These are phyloP conservation scores for Rhizomucor pusillus DNA, from an alignment of 371 early-diverging fungal genomes.

Conservation along the genomic window DNA sequence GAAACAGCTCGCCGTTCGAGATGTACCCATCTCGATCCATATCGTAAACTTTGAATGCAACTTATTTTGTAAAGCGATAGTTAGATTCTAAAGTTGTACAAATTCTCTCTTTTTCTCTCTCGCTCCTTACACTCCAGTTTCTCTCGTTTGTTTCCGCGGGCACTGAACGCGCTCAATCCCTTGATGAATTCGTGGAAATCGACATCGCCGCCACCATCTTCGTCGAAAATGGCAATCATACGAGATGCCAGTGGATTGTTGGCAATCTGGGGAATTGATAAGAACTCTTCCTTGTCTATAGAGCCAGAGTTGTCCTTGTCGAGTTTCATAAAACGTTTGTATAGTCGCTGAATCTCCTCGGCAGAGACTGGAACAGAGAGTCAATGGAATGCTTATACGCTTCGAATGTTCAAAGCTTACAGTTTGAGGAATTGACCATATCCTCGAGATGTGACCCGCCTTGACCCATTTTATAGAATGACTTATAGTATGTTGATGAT, in stretches of 20 bases:
- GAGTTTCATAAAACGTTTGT: constrained; percentile 95
- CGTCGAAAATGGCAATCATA: constrained; percentile 94
- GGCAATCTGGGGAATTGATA: constrained; percentile 92
- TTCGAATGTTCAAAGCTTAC: constrained; percentile 21
- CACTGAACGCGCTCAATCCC: constrained; percentile 90
- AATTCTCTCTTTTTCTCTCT: too few relatives aligned
- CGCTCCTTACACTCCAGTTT: constrained; percentile 82
- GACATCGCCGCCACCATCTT: constrained; percentile 96
- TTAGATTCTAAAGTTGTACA: too few relatives aligned
- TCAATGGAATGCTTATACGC: constrained; percentile 2
- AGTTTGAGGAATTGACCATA: constrained; percentile 53
- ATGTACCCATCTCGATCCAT: constrained; percentile 98
- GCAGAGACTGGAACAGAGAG: constrained; percentile 65
- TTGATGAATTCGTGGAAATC: constrained; percentile 97
- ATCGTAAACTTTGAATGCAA: constrained; percentile 98
- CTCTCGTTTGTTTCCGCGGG: constrained; percentile 88
- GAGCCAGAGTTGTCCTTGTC: constrained; percentile 95
- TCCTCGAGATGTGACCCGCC: constrained; percentile 51
- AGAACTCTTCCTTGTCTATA: constrained; percentile 95
- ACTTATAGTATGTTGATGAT: too few relatives aligned
- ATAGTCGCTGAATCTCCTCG: constrained; percentile 95
- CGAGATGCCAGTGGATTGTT: constrained; percentile 95
- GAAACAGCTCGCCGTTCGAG: constrained; percentile 95
- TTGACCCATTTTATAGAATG: constrained; percentile 32
- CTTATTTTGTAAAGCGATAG: too few relatives aligned